These are phyloP conservation scores for Aphanoascus verrucosus DNA, from an alignment of 2,329 filamentous ascomycete species.

Conservation along the genomic window DNA sequence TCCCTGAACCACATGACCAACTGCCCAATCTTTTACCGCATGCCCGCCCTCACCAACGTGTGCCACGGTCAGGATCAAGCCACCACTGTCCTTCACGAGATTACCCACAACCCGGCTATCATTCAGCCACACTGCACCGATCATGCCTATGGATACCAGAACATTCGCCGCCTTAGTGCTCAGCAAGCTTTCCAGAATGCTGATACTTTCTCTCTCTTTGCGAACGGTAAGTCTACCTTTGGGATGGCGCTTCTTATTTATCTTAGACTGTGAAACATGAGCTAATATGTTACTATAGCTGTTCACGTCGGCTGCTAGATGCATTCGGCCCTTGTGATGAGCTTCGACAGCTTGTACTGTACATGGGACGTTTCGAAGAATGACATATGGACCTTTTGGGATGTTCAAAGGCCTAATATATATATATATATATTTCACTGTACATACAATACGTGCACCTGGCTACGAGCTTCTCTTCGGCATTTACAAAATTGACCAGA, in stretches of 20 bases:
- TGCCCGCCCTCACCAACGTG: constrained; percentile 39
- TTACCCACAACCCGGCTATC: constrained; percentile 49
- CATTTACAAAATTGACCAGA: too few relatives aligned
- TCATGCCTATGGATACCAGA: constrained; percentile 48
- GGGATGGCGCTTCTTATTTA: not conserved
- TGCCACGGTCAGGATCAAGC: constrained; percentile 59
- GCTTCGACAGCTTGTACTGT: too few relatives aligned
- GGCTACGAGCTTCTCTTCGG: too few relatives aligned
- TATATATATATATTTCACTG: too few relatives aligned
- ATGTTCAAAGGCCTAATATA: too few relatives aligned
- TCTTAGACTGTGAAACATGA: not conserved
- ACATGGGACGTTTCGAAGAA: too few relatives aligned
- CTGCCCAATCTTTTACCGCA: constrained; percentile 48
- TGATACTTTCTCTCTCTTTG: constrained; percentile 49
- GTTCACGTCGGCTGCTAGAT: constrained; percentile 7
- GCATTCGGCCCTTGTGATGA: too few relatives aligned
- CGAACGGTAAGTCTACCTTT: constrained; percentile 32
- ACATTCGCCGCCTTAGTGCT: constrained; percentile 36
- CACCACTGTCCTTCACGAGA: constrained; percentile 55
- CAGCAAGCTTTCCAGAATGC: constrained; percentile 50
- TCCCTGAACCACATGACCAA: constrained; percentile 48
- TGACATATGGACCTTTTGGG: too few relatives aligned
- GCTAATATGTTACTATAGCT: constrained; percentile 3
- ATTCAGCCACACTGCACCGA: constrained; percentile 49
- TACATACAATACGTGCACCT: too few relatives aligned